Evolutionary conservation across 2,329 filamentous ascomycete species (phyloP).

Genomic region (Fusarium oxysporum): DNA sequence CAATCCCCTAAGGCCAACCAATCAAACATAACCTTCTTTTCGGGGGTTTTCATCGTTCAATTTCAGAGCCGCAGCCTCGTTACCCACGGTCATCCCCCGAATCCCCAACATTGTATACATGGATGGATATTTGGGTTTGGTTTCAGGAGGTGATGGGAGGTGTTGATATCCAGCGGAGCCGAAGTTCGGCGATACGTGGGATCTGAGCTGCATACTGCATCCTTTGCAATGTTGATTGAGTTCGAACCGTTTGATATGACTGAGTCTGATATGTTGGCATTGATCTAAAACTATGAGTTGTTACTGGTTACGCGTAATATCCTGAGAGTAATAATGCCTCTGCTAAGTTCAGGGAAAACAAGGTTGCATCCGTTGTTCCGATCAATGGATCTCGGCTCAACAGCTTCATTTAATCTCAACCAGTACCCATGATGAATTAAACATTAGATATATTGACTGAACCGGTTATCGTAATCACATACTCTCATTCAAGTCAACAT

Average conservation of each 20-base stretch:
- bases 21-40: constrained; percentile 15
- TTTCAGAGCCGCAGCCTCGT: constrained; percentile 42
- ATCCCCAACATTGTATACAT: constrained; percentile 43
- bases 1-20: constrained; percentile 36
- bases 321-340: neutral
- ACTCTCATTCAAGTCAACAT: neutral
- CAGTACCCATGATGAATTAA: neutral
- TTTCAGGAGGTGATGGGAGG: neutral
- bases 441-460: neutral
- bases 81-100: constrained; percentile 40
- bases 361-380: constrained; percentile 25
- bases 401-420: constrained; percentile 22
- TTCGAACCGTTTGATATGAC: neutral
- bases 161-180: constrained; percentile 15
- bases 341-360: neutral
- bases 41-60: constrained; percentile 6
- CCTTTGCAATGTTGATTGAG: neutral
- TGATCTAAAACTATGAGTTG: neutral
- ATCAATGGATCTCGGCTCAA: constrained; percentile 20
- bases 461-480: neutral
- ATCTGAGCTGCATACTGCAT: neutral
- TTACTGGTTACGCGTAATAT: neutral
- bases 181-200: constrained; percentile 17
- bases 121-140: neutral
- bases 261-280: neutral